phyloP scores from a whole-genome alignment of 495 filamentous ascomycete species.

The Aspergillus sclerotiicarbonarius region DNA sequence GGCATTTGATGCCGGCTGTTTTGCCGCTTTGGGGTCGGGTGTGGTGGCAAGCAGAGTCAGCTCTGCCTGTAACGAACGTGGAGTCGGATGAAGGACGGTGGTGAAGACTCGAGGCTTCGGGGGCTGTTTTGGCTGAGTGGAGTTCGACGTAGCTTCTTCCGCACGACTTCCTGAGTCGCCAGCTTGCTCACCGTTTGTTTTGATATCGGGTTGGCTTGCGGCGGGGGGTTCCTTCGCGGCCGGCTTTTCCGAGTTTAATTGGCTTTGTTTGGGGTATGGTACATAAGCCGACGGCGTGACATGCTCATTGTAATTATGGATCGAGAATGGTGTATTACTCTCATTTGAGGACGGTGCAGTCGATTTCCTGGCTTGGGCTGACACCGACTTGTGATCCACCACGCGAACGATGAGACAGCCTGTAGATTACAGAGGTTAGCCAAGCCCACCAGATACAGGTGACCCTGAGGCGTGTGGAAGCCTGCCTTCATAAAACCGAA shows the following conservation, averaged over 20 bases:
- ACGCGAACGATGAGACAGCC: slow-evolving; percentile 91
- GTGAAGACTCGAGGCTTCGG: slow-evolving; percentile 67
- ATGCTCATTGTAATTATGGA: slow-evolving; percentile 86
- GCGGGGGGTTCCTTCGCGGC: slow-evolving; percentile 30
- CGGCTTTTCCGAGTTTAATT: slow-evolving; percentile 37
- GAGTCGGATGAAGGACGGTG: slow-evolving; percentile 82
- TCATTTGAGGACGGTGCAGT: slow-evolving; percentile 51
- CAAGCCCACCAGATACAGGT: slow-evolving; percentile 2
- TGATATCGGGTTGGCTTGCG: slow-evolving; percentile 23
- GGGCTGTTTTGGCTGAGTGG: slow-evolving; percentile 47
- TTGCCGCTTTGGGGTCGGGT: slow-evolving; percentile 53
- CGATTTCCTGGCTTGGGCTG: slow-evolving; percentile 54
- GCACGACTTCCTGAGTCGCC: slow-evolving; percentile 39
- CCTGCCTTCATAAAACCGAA: slow-evolving; percentile 88
- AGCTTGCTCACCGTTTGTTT: slow-evolving; percentile 25
- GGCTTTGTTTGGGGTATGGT: slow-evolving; percentile 69
- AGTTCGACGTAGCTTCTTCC: slow-evolving; percentile 41
- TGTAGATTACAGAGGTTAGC: slow-evolving; percentile 24
- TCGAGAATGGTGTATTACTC: slow-evolving; percentile 70
- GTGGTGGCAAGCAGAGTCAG: slow-evolving; percentile 73
- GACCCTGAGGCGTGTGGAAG: neutral
- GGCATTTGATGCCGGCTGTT: slow-evolving; percentile 40
- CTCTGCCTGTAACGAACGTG: slow-evolving; percentile 69
- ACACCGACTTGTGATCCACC: slow-evolving; percentile 73
- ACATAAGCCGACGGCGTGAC: slow-evolving; percentile 85